Evolutionary conservation across 495 filamentous ascomycete species (phyloP).

Genomic region (Aspergillus mulundensis): DNA sequence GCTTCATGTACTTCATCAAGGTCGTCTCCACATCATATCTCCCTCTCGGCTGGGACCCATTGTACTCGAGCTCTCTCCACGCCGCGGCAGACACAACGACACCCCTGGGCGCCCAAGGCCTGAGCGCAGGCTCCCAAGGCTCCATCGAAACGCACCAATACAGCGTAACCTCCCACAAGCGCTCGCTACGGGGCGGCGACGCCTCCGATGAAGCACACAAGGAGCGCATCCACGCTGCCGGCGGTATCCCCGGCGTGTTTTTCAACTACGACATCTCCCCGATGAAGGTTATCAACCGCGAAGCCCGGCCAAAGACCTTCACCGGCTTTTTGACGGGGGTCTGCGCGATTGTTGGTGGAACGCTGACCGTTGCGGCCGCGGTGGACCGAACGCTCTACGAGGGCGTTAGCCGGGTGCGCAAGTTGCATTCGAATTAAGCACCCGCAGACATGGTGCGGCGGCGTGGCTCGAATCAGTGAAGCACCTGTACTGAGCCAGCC

Average conservation of each 20-base stretch:
- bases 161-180: constrained; percentile 90
- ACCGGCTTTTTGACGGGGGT: constrained; percentile 87
- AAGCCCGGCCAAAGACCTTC: constrained; percentile 82
- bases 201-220: constrained; percentile 82
- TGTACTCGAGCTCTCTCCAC: constrained; percentile 40
- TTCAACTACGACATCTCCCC: constrained; percentile 99
- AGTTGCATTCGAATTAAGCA: constrained; percentile 59
- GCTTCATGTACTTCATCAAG: constrained; percentile 99
- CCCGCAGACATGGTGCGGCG: not conserved
- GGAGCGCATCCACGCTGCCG: constrained; percentile 80
- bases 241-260: constrained; percentile 95
- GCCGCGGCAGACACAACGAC: constrained; percentile 46
- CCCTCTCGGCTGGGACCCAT: constrained; percentile 74
- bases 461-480: not conserved
- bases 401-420: constrained; percentile 76
- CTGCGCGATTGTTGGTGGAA: constrained; percentile 92
- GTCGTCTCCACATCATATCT: constrained; percentile 94
- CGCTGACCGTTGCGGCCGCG: constrained; percentile 90
- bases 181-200: constrained; percentile 74
- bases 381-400: constrained; percentile 91
- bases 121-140: constrained; percentile 58
- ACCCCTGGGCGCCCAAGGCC: constrained; percentile 58
- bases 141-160: constrained; percentile 98
- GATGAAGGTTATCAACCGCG: constrained; percentile 99
- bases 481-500: not conserved